phyloP scores from a whole-genome alignment of 2,329 filamentous ascomycete species.

The Hortaea werneckii region DNA sequence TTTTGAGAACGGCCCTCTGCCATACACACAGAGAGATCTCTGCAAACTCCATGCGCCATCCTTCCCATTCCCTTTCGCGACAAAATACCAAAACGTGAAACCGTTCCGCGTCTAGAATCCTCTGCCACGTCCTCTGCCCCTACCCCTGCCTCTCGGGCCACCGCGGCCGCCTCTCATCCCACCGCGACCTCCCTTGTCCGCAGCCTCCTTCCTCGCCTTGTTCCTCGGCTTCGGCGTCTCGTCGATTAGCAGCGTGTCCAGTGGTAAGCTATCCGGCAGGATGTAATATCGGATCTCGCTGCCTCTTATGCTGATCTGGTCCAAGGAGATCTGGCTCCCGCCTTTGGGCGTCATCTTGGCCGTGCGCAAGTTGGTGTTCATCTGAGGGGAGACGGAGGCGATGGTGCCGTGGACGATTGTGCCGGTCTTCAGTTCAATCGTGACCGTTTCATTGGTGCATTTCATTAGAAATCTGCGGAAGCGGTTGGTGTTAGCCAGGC shows the following conservation, averaged over 20 bases:
- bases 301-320: constrained; percentile 93
- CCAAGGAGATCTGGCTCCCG: constrained; percentile 76
- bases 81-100: no score
- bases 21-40: no score
- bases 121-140: constrained; percentile 25
- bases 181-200: constrained; percentile 32
- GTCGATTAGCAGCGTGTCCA: constrained; percentile 92
- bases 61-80: no score
- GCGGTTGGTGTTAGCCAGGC: constrained; percentile 20
- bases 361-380: constrained; percentile 93
- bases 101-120: constrained; percentile 6
- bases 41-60: no score
- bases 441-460: constrained; percentile 96
- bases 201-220: constrained; percentile 84
- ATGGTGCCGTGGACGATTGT: constrained; percentile 96
- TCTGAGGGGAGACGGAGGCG: constrained; percentile 90
- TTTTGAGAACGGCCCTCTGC: no score
- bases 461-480: constrained; percentile 88
- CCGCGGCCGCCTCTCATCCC: constrained; percentile 18
- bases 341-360: constrained; percentile 93
- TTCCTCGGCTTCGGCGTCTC: constrained; percentile 98
- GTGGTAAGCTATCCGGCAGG: constrained; percentile 84
- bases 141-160: constrained; percentile 24
- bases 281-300: constrained; percentile 96
- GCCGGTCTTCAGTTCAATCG: constrained; percentile 96